Evolutionary conservation across 208 protist species (phyloP).

Genomic region (Wallacemonas sp.): DNA sequence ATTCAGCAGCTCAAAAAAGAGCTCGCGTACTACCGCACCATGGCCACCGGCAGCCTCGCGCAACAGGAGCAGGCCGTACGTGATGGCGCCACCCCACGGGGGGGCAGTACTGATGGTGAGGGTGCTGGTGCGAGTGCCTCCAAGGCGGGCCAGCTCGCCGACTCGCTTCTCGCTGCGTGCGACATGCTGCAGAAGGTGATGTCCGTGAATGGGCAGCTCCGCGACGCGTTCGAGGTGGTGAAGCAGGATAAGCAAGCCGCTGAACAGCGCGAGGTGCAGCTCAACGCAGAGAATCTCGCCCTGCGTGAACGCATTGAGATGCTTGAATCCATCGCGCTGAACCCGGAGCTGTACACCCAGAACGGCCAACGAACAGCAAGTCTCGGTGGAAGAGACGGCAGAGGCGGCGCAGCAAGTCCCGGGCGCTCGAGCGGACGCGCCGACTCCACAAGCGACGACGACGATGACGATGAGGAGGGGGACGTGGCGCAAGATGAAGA

Average conservation of each 20-base stretch:
- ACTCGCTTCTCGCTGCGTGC: slow-evolving; percentile 75
- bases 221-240: slow-evolving; percentile 68
- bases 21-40: slow-evolving; percentile 66
- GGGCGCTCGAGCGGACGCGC: too few species aligned
- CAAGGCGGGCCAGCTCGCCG: slow-evolving; percentile 55
- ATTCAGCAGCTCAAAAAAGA: slow-evolving; percentile 79
- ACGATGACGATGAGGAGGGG: neutral
- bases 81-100: neutral
- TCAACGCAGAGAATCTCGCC: slow-evolving; percentile 87
- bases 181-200: slow-evolving; percentile 80
- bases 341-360: slow-evolving; percentile 29
- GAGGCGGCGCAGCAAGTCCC: too few species aligned
- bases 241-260: slow-evolving; percentile 37
- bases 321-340: slow-evolving; percentile 83
- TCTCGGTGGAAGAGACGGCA: too few species aligned
- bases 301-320: slow-evolving; percentile 84
- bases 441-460: too few species aligned
- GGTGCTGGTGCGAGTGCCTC: neutral
- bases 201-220: slow-evolving; percentile 72
- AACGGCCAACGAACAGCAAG: too few species aligned
- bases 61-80: slow-evolving; percentile 11
- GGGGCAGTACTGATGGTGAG: neutral
- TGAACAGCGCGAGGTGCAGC: slow-evolving; percentile 59
- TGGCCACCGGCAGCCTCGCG: slow-evolving; percentile 29
- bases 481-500: slow-evolving; percentile 1